Evolutionary conservation across 306 rosid genomes (phyloP).

Genomic region (Potentilla sterilis): DNA sequence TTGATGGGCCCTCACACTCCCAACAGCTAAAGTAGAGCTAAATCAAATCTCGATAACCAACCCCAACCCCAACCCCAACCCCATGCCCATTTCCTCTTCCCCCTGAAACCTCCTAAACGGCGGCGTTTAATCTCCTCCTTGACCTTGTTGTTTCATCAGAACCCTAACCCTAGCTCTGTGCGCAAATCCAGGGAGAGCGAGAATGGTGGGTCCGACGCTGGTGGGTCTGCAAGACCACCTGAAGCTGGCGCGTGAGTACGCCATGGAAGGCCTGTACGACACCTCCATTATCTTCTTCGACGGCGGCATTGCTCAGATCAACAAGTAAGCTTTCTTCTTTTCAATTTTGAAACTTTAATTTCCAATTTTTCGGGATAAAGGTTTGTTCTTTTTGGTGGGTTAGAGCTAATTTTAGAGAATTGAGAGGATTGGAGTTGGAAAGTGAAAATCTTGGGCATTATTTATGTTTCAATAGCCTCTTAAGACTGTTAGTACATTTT

Average conservation of each 20-base stretch:
- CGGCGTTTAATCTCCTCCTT: background rate
- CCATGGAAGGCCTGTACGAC: slow-evolving; percentile 88
- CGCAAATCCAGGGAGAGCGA: slow-evolving; percentile 3
- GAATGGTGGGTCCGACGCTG: slow-evolving; percentile 62
- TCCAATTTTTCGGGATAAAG: background rate
- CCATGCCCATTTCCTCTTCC: background rate
- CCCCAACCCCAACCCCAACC: background rate
- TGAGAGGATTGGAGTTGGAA: background rate
- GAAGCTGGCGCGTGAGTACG: slow-evolving; percentile 90
- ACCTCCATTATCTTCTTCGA: slow-evolving; percentile 94
- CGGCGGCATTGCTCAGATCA: slow-evolving; percentile 96
- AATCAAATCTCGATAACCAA: background rate
- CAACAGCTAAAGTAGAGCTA: background rate
- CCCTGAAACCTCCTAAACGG: background rate
- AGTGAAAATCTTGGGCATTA: background rate
- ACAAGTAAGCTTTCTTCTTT: slow-evolving; percentile 48
- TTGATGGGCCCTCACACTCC: background rate
- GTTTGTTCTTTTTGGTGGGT: background rate
- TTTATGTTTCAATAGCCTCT: background rate
- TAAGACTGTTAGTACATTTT: background rate
- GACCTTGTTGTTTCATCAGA: background rate
- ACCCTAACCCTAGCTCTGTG: background rate
- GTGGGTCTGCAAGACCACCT: slow-evolving; percentile 87
- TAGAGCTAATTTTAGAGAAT: background rate
- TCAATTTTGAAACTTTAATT: background rate